Evolutionary conservation across 768 basidiomycete genomes (phyloP).

Genomic region (Boletus insuetus): DNA sequence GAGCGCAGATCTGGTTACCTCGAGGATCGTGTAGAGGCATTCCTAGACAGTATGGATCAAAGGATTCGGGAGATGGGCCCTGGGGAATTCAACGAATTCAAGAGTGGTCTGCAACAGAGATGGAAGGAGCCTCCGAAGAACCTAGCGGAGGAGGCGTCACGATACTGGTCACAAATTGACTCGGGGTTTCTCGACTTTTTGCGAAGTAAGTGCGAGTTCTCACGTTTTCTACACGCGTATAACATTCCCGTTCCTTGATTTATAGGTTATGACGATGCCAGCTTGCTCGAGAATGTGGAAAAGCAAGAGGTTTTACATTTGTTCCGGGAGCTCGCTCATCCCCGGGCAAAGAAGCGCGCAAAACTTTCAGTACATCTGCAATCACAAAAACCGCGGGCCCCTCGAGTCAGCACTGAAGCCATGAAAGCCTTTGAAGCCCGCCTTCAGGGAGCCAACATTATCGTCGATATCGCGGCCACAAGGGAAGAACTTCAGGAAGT

Average conservation of each 20-base stretch:
- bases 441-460: slow-evolving; percentile 47
- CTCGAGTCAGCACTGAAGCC: slow-evolving; percentile 63
- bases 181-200: slow-evolving; percentile 85
- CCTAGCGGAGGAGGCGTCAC: slow-evolving; percentile 71
- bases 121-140: slow-evolving; percentile 91
- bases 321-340: slow-evolving; percentile 69
- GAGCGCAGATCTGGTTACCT: slow-evolving; percentile 78
- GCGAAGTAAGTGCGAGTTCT: slow-evolving; percentile 54
- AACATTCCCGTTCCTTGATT: neutral
- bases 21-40: slow-evolving; percentile 86
- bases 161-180: slow-evolving; percentile 69
- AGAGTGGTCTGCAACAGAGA: slow-evolving; percentile 69
- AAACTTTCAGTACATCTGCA: slow-evolving; percentile 84
- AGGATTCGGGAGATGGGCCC: slow-evolving; percentile 66
- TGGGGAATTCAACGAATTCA: slow-evolving; percentile 77
- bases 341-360: slow-evolving; percentile 61
- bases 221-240: neutral
- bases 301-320: slow-evolving; percentile 74
- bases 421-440: slow-evolving; percentile 57
- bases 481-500: slow-evolving; percentile 50
- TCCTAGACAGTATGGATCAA: slow-evolving; percentile 71
- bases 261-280: slow-evolving; percentile 72
- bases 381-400: slow-evolving; percentile 61
- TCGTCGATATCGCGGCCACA: slow-evolving; percentile 50
- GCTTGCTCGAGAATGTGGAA: slow-evolving; percentile 57